These are phyloP conservation scores for Nyssa sinensis DNA, from an alignment of 148 eudicot genomes.

Conservation along the genomic window DNA sequence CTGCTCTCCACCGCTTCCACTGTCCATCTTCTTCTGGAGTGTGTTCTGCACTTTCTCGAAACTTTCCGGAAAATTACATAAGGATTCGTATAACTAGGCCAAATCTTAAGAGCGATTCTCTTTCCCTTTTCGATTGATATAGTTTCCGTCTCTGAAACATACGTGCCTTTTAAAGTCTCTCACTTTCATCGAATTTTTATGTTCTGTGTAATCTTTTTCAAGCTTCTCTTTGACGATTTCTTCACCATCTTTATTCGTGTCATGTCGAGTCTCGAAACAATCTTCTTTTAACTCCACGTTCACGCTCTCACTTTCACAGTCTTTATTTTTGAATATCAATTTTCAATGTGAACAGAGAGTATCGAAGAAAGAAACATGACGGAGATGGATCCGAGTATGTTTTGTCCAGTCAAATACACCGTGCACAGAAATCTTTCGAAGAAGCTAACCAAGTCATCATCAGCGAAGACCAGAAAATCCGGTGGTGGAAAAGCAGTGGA, in stretches of 20 bases:
- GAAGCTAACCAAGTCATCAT: conserved; percentile 17
- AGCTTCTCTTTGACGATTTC: conserved; percentile 32
- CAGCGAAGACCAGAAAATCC: conserved; percentile 10
- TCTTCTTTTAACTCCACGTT: not conserved
- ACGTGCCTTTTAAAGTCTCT: not conserved
- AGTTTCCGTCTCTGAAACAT: not conserved
- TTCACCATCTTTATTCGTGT: no score
- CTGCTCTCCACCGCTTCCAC: conserved; percentile 12
- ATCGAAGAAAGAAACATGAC: not conserved
- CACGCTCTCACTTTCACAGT: not conserved
- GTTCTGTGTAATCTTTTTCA: not conserved
- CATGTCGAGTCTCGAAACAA: no score
- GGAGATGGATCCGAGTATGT: conserved; percentile 32
- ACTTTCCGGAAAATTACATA: not conserved
- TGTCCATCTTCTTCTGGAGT: conserved; percentile 1
- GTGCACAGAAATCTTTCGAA: conserved; percentile 42
- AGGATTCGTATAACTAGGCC: not conserved
- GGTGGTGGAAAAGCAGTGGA: not conserved
- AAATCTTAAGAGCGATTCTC: not conserved
- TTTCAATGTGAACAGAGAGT: conserved; percentile 11
- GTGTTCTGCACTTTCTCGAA: conserved; percentile 9
- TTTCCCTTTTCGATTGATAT: not conserved
- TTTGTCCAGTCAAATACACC: conserved; percentile 59
- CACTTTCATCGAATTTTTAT: no score
- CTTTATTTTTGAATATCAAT: not conserved